Evolutionary conservation across 1,284 basidiomycete genomes (phyloP).

Genomic region (Somion occarium): DNA sequence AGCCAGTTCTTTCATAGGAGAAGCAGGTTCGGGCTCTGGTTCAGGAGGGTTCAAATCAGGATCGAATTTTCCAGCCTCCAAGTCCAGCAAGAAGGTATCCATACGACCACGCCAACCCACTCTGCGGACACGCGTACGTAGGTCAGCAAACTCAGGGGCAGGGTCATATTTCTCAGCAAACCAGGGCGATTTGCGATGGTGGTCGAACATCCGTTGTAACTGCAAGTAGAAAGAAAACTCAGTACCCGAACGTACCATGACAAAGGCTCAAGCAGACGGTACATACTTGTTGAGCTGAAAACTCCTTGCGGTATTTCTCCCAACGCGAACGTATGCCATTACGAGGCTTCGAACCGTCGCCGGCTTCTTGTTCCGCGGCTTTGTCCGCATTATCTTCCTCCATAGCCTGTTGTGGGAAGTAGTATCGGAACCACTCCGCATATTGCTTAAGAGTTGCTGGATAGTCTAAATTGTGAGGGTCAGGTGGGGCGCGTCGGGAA

Average conservation of each 20-base stretch:
- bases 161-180: constrained; percentile 93
- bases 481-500: constrained; percentile 59
- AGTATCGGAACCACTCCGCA: constrained; percentile 86
- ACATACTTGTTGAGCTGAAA: constrained; percentile 77
- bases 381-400: constrained; percentile 80
- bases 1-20: constrained; percentile 43
- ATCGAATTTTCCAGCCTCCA: constrained; percentile 83
- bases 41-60: constrained; percentile 60
- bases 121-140: constrained; percentile 74
- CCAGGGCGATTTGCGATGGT: constrained; percentile 89
- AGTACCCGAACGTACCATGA: constrained; percentile 23
- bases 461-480: constrained; percentile 81
- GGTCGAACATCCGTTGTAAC: constrained; percentile 89
- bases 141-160: constrained; percentile 55
- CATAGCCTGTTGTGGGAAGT: constrained; percentile 68
- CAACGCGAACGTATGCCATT: constrained; percentile 77
- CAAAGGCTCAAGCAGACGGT: constrained; percentile 11
- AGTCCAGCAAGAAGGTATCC: constrained; percentile 68
- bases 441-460: constrained; percentile 81
- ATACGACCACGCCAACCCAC: constrained; percentile 77
- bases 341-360: constrained; percentile 71
- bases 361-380: constrained; percentile 75
- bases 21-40: constrained; percentile 33
- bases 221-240: constrained; percentile 33
- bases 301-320: constrained; percentile 91